Base-by-base conservation (phyloP, 352 stramenopile species). In the Pythium rhizo-oryzae region DNA sequence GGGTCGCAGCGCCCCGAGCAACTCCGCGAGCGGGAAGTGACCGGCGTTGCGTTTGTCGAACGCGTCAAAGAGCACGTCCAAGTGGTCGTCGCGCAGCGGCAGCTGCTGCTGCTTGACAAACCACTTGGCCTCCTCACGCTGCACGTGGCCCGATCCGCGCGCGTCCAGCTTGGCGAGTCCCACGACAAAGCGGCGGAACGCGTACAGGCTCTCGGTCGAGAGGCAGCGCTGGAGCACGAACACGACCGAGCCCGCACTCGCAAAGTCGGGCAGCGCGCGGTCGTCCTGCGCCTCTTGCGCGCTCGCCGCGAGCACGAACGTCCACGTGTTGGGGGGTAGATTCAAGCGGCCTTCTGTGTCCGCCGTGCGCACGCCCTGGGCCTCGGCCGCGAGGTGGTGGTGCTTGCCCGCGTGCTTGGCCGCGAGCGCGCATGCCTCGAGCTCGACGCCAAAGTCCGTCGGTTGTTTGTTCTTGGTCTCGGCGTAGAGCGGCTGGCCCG, bases 401-500 rank as follows among this genome's bases (percentile, higher is more conserved):
- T 78, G 72, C 66, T 92, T 94, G 30, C 83, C 86, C 7, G 82
- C 59, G 8, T 59, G 72, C 71, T 87, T 83, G 4, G 72, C 73
- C 0, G 65, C 75, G 21, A 83, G 56, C 18, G 70, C 76, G 53
- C 77, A 90, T 12, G 91, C 72, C 65, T 96, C 88, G n/a, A 90
- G 76, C 77, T 96, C 88, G 23, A 87, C 62, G 18, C 88, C 88
- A 65, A 93, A 96, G 54, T 96, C 84, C 0, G 86, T 94, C 19
- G 84, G 82, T 55, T 91, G 79, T 23, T 84, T 89, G 73, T 70
- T 85, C 62, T 78, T 84, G 39, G 69, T 61, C 25, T 91, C 76
- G 1, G 75, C 68, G 16, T 72, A 79, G 8, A 96, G 68, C 13
- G 85, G 76, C 51, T 92, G 77, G 23, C 86, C 85, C 0, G 88